Evolutionary conservation across 2,329 filamentous ascomycete genomes (phyloP), one percentile per base, ranked within the genome.

Genomic region (Penicillium sp.): DNA sequence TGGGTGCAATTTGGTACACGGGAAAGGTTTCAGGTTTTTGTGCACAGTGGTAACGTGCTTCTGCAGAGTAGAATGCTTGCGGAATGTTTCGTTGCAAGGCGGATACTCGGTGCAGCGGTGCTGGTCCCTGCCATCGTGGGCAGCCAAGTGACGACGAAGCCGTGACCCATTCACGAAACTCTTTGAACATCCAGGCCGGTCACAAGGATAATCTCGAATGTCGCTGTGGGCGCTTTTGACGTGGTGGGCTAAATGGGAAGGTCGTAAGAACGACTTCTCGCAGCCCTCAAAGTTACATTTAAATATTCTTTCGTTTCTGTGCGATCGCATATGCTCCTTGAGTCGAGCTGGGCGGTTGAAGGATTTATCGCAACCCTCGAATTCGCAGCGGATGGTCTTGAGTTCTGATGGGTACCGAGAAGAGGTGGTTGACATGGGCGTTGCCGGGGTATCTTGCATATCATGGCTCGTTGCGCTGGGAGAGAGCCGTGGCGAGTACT

Each of bases 261-360:
- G 85, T 58, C 94, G 90, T 13, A 91, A 83, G 70, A 96, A 97
- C 40, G 87, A 83, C 77, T 96, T 97, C 65, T 85, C 84, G 69
- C 93, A 97, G 40, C 76, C 86, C 5, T 81, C 76, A 58, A 88
- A 82, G 2, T 81, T 77, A 68, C 93, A 97, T 38, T 81, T 80
- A 72, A 89, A 95, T 0, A 91, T 86, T 1, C 92, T 86, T 63
- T 93, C 90, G 63, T 93, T 91, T 49, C 86, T 93, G 72, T 97
- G 93, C 1, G 89, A 92, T 59, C 91, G 84, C 22, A 93, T 76
- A 67, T 97, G 93, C 55, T 90, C 86, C 56, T 88, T 81, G 4
- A 97, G 81, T 27, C 91, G 86, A 32, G 89, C 89, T 1, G 91
- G 92, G 3, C 93, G 87, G 71, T 96, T 96, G 79, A 94, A 97